Base-by-base conservation (phyloP, 169 alveolate species). In the Cryptosporidium tyzzeri region DNA sequence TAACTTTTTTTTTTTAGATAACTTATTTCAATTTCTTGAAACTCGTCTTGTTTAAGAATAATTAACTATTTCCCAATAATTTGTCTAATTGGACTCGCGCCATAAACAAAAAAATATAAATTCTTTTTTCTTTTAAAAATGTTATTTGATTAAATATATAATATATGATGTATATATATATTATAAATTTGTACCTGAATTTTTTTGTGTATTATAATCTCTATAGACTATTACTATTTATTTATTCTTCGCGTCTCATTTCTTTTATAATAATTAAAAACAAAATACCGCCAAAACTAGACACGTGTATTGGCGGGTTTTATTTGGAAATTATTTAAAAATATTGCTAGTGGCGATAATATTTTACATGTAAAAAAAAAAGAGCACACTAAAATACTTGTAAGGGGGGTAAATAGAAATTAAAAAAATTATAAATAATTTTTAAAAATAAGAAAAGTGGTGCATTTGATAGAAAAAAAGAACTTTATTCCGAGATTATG, bases 301-400 rank as follows among this genome's bases (percentile, higher is more conserved):
- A 51, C 62, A 53, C 70, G 68, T 73, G 71, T 73, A 23, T 0
- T 8, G 70, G 86, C 86, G 86, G 86, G 86, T 18, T 73, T 73
- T 59, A 73, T 73, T 73, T 73, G 86, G 86, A 73, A 73, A 73
- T 18, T 73, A 53, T 29, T 53, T 37, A 18, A 18, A 50, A 73
- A 7, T 37, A 71, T 44, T 44, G 62, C 8, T 45, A 70, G 10
- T 71, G 68, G 69, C 68, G 86, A 59, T 23, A 55, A 29, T 55
- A 55, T 12, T 41, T 73, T 39, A 73, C 86, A 73, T 73, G 86
- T 23, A 73, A 73, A 73, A 55, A 18, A 48, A 35, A 59, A 37
- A 21, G 69, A 71, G 69, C 51, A 50, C 26, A 55, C 67, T 53
- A 23, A 26, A 55, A 26, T 55, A 55, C 67, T 55, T 55, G 67